Evolutionary conservation across 352 stramenopile genomes (phyloP).

Genomic region (Phytopythium boreale): DNA sequence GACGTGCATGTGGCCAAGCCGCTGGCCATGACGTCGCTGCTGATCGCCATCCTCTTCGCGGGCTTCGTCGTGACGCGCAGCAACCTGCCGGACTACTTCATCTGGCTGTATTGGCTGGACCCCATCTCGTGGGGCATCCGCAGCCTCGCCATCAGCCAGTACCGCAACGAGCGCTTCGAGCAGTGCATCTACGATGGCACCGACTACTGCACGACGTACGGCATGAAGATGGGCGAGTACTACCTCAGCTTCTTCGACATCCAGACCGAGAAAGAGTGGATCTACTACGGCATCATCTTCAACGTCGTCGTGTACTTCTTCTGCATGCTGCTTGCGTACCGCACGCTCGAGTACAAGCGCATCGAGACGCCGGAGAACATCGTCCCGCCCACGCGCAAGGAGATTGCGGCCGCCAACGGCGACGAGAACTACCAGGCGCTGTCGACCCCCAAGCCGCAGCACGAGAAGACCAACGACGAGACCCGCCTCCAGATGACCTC

Average conservation of each 20-base stretch:
- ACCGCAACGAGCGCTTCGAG: conserved; percentile 25
- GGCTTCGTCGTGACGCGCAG: conserved; percentile 36
- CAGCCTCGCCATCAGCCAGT: conserved; percentile 30
- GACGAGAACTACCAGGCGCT: conserved; percentile 14
- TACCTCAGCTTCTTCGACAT: conserved; percentile 29
- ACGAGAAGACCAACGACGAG: neutral
- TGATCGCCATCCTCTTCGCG: conserved; percentile 38
- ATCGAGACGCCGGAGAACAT: conserved; percentile 24
- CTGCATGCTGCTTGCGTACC: conserved; percentile 31
- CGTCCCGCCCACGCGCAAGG: conserved; percentile 12
- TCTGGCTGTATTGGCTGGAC: conserved; percentile 60
- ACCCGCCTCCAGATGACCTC: conserved; percentile 5
- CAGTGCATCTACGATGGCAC: conserved; percentile 19
- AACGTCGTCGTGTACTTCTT: conserved; percentile 31
- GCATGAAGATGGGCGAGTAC: conserved; percentile 42
- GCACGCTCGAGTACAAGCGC: conserved; percentile 30
- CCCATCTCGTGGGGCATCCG: conserved; percentile 44
- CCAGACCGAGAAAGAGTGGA: conserved; percentile 28
- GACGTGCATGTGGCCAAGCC: conserved; percentile 40
- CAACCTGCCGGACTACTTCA: conserved; percentile 35
- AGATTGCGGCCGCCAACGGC: neutral
- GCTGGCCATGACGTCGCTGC: conserved; percentile 28
- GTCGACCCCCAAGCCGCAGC: conserved; percentile 11
- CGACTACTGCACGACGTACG: conserved; percentile 31
- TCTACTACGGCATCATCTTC: conserved; percentile 29